These are phyloP conservation scores for Monarda citriodora DNA, from an alignment of 305 asterid species.

Conservation along the genomic window DNA sequence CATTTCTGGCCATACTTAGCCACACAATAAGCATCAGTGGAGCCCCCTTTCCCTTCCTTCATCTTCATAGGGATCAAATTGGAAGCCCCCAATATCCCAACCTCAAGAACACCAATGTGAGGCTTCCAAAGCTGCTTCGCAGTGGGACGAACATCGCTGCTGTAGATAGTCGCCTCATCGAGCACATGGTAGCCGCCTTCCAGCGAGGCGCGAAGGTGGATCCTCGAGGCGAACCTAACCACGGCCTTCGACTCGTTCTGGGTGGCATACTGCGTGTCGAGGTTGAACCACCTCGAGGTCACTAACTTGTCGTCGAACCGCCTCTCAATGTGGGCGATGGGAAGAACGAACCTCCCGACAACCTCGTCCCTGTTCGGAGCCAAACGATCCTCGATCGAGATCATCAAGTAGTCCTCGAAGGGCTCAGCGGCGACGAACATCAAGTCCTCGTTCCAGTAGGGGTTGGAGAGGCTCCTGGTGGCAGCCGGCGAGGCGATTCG, in stretches of 20 bases:
- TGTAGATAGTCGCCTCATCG: conserved; percentile 83
- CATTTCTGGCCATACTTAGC: conserved; percentile 90
- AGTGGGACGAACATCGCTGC: conserved; percentile 87
- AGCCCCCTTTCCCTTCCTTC: conserved; percentile 85
- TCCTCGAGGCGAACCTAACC: conserved; percentile 69
- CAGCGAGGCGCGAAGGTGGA: conserved; percentile 72
- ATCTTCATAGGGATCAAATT: conserved; percentile 79
- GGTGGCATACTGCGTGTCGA: conserved; percentile 39
- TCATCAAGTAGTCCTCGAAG: conserved; percentile 70
- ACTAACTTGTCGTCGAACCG: conserved; percentile 67
- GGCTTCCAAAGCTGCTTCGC: conserved; percentile 94
- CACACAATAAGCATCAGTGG: conserved; percentile 80
- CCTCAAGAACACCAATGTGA: conserved; percentile 84
- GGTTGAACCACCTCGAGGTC: conserved; percentile 73
- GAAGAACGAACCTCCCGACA: conserved; percentile 62
- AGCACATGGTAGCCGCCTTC: conserved; percentile 97
- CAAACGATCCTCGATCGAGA: conserved; percentile 68
- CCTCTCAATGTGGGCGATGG: conserved; percentile 47
- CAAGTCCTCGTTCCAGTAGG: conserved; percentile 88
- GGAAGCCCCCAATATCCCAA: conserved; percentile 76
- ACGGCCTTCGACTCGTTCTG: conserved; percentile 25
- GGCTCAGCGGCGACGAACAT: conserved; percentile 92
- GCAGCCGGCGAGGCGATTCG: conserved; percentile 52
- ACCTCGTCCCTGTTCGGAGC: conserved; percentile 71
- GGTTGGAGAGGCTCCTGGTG: conserved; percentile 53